Base-by-base conservation (phyloP, 2,329 filamentous ascomycete genomes). In the Elsinoe perseae region DNA sequence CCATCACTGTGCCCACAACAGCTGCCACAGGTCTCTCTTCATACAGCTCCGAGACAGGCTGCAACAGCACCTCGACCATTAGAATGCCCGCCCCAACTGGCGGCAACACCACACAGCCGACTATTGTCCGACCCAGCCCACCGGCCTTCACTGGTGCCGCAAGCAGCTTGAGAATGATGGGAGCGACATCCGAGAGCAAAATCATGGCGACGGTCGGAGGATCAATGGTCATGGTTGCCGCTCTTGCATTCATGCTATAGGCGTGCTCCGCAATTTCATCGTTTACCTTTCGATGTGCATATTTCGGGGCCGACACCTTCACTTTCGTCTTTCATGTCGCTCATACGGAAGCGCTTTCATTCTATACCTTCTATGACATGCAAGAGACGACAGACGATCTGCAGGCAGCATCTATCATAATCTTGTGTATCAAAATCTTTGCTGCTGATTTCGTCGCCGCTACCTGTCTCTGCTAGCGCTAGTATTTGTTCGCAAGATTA, bases 371-470 rank as follows among this genome's bases (percentile, higher is more conserved):
- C 44, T 50, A 50, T 30, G 28, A 16, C 44, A 50, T 30, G 28
- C 25, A 32, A 32, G 44, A 50, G 44, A 50, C 44, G 23, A 30
- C 44, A 30, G 44, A 50, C 27, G 25, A 30, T 50, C 44, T 50
- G 44, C 44, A 50, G 44, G 44, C 44, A 50, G 44, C 25, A 30
- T 32, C 25, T 50, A 50, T 20, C 25, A 16, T 50, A 30, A 50
- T 50, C 44, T 50, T 32, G 28, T 27, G 16, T 30, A 50, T 50
- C 44, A 32, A 30, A 16, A 25, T 30, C 27, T 30, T 30, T 32
- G 12, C 25, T 20, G 44, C 16, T 12, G 40, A n/a, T n/a, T n/a
- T n/a, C n/a, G n/a, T n/a, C n/a, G 10, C 40, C 40, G 12, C 18
- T 20, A 23, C 21, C 12, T 44, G 21, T 44, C 2, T 25, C 43